Percentiles rank a stretch among this genome's conserved stretches.
Conservation (phyloP, 148 eudicot genomes). For the Spergularia marina region DNA sequence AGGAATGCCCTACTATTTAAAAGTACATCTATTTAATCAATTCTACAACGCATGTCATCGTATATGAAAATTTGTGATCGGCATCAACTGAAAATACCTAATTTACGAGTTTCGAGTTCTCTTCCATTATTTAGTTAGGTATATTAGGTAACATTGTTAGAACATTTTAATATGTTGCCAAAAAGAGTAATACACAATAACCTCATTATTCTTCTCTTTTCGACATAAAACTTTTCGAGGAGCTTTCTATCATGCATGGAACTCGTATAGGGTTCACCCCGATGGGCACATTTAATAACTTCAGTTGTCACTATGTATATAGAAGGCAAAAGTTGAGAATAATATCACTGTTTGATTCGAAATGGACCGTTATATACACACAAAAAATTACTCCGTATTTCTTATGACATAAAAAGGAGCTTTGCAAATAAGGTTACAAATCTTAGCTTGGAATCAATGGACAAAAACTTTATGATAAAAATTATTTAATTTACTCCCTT, state of each 20-base stretch:
- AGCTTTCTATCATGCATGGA: constrained; percentile 14
- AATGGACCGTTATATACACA: constrained; percentile 20
- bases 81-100: no score
- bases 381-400: not conserved
- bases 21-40: no score
- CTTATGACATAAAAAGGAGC: constrained; percentile 13
- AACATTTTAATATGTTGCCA: constrained; percentile 17
- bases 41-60: no score
- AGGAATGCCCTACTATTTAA: no score
- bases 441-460: not conserved
- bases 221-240: constrained; percentile 7
- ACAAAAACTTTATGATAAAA: constrained; percentile 8
- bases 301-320: constrained; percentile 8
- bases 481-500: not conserved
- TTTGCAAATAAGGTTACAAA: constrained; percentile 10
- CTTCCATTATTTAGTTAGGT: not conserved
- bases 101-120: not conserved
- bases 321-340: constrained; percentile 16
- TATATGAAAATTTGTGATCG: no score
- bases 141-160: not conserved
- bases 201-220: constrained; percentile 12
- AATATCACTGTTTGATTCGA: constrained; percentile 22
- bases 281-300: constrained; percentile 12
- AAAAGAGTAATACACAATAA: constrained; percentile 18
- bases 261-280: constrained; percentile 15